These are phyloP conservation scores for Boletus sp. DNA, from an alignment of 768 basidiomycete genomes.

Conservation along the genomic window DNA sequence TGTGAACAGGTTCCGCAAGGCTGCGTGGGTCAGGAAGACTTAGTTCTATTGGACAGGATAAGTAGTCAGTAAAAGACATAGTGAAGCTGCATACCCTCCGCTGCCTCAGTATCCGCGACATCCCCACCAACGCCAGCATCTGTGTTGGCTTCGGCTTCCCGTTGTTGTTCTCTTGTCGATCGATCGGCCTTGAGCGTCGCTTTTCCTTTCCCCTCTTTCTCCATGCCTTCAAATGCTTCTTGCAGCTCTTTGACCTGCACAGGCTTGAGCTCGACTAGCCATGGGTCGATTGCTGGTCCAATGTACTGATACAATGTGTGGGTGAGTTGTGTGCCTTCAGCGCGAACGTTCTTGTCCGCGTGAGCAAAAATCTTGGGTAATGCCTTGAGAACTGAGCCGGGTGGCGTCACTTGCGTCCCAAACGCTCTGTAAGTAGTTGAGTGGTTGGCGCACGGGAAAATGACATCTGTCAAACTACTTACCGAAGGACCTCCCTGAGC, in stretches of 20 bases:
- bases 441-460: neutral
- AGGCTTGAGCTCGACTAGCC: constrained; percentile 87
- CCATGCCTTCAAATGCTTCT: constrained; percentile 82
- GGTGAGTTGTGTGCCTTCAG: constrained; percentile 79
- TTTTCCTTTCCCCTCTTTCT: constrained; percentile 81
- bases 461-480: constrained; percentile 23
- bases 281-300: constrained; percentile 78
- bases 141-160: constrained; percentile 58
- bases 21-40: constrained; percentile 71
- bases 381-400: constrained; percentile 77
- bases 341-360: constrained; percentile 91
- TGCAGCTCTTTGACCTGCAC: constrained; percentile 96
- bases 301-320: constrained; percentile 83
- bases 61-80: constrained; percentile 1
- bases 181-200: constrained; percentile 78
- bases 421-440: constrained; percentile 53
- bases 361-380: constrained; percentile 94
- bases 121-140: constrained; percentile 34
- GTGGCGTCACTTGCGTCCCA: constrained; percentile 69
- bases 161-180: constrained; percentile 69
- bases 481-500: constrained; percentile 85
- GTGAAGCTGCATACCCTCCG: constrained; percentile 42
- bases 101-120: constrained; percentile 44
- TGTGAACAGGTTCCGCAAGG: constrained; percentile 78
- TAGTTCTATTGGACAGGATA: constrained; percentile 35